Evolutionary conservation across 2,329 filamentous ascomycete genomes (phyloP), one percentile per base, ranked within the genome.

Genomic region (Teratosphaeria viscida): DNA sequence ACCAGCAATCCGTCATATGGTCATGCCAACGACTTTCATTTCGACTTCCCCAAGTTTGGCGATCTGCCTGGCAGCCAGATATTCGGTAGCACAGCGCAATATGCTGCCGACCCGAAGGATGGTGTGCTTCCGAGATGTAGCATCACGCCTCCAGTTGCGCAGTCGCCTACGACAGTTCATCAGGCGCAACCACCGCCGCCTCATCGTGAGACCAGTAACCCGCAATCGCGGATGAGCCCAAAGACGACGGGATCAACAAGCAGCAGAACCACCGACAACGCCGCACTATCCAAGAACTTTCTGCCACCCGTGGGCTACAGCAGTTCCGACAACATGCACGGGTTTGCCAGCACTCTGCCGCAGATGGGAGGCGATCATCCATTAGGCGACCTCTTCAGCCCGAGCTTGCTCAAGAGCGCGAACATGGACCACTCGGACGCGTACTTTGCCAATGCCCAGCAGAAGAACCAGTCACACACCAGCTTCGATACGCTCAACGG

Each of bases 21-120:
- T 60, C 35, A 62, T 59, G 72, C 86, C 85, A 65, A 88, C 55
- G 66, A 70, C 71, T 97, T 97, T 71, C 87, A 92, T 66, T 97
- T 99, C 67, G 92, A 97, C 66, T 97, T 97, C 65, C 92, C 94
- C 64, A 92, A 89, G 71, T 97, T 99, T 69, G 94, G 94, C 54
- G 82, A 85, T 61, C 81, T 95, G 29, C 82, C 83, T 23, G 78
- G 77, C 32, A 74, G 77, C 3, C 79, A 81, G 62, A 75, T 83
- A 12, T 78, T 83, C 61, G 67, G 66, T 54, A 68, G 63, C 34
- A 65, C 65, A 52, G 55, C 60, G 27, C 49, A 55, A 32, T 53
- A 7, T 34, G 58, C 59, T 26, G 63, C 52, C 35, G 56, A 57
- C 19, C 59, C 59, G 49, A 79, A 74, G 61, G 79, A 78, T 59